These are phyloP conservation scores for Ceratocystis colombiana DNA, from an alignment of 2,329 filamentous ascomycete species.

Conservation along the genomic window DNA sequence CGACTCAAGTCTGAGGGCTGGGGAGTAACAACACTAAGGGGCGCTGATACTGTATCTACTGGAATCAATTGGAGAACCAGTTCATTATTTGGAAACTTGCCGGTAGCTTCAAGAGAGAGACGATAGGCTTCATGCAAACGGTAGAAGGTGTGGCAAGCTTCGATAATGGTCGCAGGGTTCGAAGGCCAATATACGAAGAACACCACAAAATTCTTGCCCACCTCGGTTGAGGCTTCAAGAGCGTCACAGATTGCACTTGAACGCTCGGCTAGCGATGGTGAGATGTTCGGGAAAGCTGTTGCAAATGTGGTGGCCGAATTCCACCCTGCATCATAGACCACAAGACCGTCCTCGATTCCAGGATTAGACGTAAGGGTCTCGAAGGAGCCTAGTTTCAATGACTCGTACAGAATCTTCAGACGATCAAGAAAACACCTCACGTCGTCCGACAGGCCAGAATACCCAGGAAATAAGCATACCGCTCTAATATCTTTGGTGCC, in stretches of 20 bases:
- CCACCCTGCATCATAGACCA: conserved; percentile 29
- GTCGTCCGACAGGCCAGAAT: conserved; percentile 51
- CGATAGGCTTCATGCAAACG: conserved; percentile 52
- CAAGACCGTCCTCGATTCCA: conserved; percentile 40
- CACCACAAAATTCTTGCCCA: conserved; percentile 57
- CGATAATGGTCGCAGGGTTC: conserved; percentile 50
- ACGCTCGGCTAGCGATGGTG: conserved; percentile 38
- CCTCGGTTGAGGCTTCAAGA: conserved; percentile 35
- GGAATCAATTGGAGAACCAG: conserved; percentile 58
- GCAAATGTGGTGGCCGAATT: neutral
- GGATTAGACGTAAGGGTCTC: conserved; percentile 38
- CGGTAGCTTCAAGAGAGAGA: neutral
- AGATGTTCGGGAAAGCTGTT: conserved; percentile 20
- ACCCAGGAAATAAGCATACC: conserved; percentile 60
- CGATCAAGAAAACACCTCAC: conserved; percentile 56
- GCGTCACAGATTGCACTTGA: conserved; percentile 32
- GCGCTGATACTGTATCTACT: conserved; percentile 54
- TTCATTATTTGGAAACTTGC: conserved; percentile 17
- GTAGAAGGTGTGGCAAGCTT: conserved; percentile 65
- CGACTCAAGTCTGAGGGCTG: conserved; percentile 49
- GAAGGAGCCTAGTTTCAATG: conserved; percentile 60
- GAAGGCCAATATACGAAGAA: conserved; percentile 65
- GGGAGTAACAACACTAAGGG: conserved; percentile 52
- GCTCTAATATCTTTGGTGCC: conserved; percentile 61
- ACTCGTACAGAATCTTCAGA: conserved; percentile 62